Evolutionary conservation across 2,329 filamentous ascomycete species (phyloP).

Genomic region (Leptographium flavum): DNA sequence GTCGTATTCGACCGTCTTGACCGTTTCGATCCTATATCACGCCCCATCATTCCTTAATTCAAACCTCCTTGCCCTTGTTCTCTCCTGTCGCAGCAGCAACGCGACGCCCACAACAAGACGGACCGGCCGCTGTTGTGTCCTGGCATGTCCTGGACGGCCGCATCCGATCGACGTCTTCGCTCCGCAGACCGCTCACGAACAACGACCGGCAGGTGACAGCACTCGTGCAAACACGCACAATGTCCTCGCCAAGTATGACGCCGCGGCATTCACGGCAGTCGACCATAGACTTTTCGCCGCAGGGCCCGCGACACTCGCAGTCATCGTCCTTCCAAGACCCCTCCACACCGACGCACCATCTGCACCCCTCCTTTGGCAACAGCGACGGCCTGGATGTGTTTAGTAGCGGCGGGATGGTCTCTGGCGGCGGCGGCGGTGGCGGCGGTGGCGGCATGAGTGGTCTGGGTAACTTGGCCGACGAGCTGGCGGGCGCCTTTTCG

Average conservation of each 20-base stretch:
- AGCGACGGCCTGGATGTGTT: conserved; percentile 24
- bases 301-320: conserved; percentile 33
- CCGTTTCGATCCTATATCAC: conserved; percentile 6
- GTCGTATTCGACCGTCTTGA: neutral
- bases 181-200: neutral
- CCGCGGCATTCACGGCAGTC: conserved; percentile 45
- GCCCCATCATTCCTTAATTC: conserved; percentile 5
- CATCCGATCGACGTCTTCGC: neutral
- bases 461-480: conserved; percentile 66
- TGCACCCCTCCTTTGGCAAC: conserved; percentile 31
- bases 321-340: conserved; percentile 30
- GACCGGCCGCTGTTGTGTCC: neutral
- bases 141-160: neutral
- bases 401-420: conserved; percentile 11
- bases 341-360: conserved; percentile 23
- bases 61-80: conserved; percentile 1
- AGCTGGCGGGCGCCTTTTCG: conserved; percentile 60
- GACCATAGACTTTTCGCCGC: conserved; percentile 37
- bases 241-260: conserved; percentile 13
- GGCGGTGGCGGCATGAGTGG: conserved; percentile 18
- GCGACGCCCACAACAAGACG: neutral
- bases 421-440: conserved; percentile 19
- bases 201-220: neutral
- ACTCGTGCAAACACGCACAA: neutral
- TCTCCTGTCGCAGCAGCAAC: conserved; percentile 7